Evolutionary conservation across 2,329 filamentous ascomycete species (phyloP).

Genomic region (Ceratocystis albifundus): DNA sequence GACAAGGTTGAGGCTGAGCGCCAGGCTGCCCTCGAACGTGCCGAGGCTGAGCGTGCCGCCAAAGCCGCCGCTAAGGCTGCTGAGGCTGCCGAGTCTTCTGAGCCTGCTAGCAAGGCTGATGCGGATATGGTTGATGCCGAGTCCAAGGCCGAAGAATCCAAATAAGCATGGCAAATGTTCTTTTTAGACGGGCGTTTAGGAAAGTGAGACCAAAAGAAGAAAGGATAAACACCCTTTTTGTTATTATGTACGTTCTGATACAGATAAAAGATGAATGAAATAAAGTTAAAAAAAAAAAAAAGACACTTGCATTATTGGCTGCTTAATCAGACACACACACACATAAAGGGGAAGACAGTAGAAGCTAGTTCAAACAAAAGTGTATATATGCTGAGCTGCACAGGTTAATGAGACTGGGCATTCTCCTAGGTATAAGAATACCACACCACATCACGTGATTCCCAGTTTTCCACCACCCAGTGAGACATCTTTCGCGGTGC

Average conservation of each 20-base stretch:
- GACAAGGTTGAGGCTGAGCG: slow-evolving; percentile 88
- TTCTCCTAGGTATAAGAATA: not conserved
- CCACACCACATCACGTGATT: not conserved
- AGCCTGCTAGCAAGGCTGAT: slow-evolving; percentile 41
- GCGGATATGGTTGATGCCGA: slow-evolving; percentile 56
- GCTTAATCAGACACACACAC: too few species aligned
- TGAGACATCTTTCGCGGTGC: too few species aligned
- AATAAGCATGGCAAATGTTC: slow-evolving; percentile 17
- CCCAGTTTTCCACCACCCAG: too few species aligned
- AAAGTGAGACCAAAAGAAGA: slow-evolving; percentile 13
- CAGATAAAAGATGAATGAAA: slow-evolving; percentile 18
- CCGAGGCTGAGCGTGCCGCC: slow-evolving; percentile 66
- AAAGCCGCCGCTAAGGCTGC: slow-evolving; percentile 47
- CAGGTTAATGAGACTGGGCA: not conserved
- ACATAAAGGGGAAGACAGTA: not conserved
- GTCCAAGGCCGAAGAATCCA: slow-evolving; percentile 37
- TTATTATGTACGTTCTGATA: slow-evolving; percentile 13
- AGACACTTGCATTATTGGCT: not conserved
- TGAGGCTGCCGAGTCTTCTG: slow-evolving; percentile 37
- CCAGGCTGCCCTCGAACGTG: slow-evolving; percentile 61
- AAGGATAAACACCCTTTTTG: slow-evolving; percentile 14
- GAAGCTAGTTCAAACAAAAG: not conserved
- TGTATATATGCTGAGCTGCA: not conserved
- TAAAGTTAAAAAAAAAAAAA: slow-evolving; percentile 13
- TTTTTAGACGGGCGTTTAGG: slow-evolving; percentile 15